Evolutionary conservation across 176 grass and related monocot species (phyloP).

Genomic region (Leersia perrieri): DNA sequence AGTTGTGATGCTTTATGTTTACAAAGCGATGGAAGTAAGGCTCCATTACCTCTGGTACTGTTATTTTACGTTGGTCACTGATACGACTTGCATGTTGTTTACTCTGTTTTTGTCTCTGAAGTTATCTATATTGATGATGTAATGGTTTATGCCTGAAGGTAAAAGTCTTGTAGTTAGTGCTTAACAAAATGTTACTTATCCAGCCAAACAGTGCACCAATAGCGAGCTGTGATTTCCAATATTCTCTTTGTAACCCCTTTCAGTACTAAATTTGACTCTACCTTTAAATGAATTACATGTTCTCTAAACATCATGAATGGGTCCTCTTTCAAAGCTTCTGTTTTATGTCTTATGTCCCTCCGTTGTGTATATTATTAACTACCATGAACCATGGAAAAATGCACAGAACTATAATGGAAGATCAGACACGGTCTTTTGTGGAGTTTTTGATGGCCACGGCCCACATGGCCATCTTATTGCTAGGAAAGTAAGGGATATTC

Average conservation of each 20-base stretch:
- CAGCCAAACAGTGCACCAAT: not conserved
- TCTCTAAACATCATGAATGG: slow-evolving; percentile 3
- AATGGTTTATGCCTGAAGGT: not conserved
- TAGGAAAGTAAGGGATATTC: slow-evolving; percentile 78
- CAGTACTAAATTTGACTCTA: not conserved
- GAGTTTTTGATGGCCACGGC: slow-evolving; percentile 94
- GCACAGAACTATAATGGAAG: slow-evolving; percentile 60
- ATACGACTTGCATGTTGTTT: not conserved
- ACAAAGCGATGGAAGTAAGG: not conserved
- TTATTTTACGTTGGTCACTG: not conserved
- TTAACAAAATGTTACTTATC: not conserved
- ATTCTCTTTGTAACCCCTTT: not conserved
- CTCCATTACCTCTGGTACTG: no score
- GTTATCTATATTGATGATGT: not conserved
- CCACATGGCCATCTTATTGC: slow-evolving; percentile 88
- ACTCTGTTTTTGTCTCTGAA: slow-evolving; percentile 1
- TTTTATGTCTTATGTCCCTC: not conserved
- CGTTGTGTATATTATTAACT: slow-evolving; percentile 6
- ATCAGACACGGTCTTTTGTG: slow-evolving; percentile 76
- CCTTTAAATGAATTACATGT: not conserved
- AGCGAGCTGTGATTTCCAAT: not conserved
- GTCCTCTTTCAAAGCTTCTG: not conserved
- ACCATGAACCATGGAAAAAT: not conserved
- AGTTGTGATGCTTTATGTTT: not conserved
- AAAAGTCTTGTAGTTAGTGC: not conserved